These are phyloP conservation scores for Cercospora janseana DNA, from an alignment of 2,329 filamentous ascomycete species.

Conservation along the genomic window DNA sequence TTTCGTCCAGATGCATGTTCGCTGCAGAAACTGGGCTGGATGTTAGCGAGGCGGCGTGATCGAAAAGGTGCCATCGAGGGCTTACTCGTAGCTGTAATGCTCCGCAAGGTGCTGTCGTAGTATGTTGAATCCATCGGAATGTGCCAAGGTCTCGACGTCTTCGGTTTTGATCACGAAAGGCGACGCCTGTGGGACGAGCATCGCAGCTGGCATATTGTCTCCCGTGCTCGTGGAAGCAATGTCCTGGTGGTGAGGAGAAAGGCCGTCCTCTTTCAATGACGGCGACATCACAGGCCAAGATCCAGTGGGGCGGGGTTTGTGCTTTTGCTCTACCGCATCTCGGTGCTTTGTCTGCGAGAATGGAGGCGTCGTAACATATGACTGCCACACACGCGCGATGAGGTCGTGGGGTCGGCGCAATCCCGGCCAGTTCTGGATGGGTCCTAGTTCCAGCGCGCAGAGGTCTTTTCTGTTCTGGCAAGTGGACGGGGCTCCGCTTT, in stretches of 20 bases:
- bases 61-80: constrained; percentile 6
- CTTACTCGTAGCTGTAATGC: constrained; percentile 41
- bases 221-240: not conserved
- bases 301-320: not conserved
- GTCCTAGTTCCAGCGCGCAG: constrained; percentile 1
- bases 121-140: constrained; percentile 46
- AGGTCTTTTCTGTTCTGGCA: not conserved
- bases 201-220: constrained; percentile 3
- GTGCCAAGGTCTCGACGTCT: constrained; percentile 41
- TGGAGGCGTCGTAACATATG: constrained; percentile 2
- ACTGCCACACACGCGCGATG: constrained; percentile 2
- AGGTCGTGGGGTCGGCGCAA: constrained; percentile 14
- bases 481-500: constrained; percentile 1
- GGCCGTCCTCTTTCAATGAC: not conserved
- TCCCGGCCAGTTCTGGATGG: not conserved
- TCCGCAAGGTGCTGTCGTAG: constrained; percentile 44
- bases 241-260: not conserved
- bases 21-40: constrained; percentile 48
- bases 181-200: constrained; percentile 32
- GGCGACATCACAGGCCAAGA: not conserved
- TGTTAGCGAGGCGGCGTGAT: constrained; percentile 34
- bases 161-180: constrained; percentile 46
- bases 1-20: constrained; percentile 39
- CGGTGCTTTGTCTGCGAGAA: constrained; percentile 9
- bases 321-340: constrained; percentile 10